These are phyloP conservation scores for Linum usitatissimum DNA, from an alignment of 345 rosid genomes.

Conservation along the genomic window DNA sequence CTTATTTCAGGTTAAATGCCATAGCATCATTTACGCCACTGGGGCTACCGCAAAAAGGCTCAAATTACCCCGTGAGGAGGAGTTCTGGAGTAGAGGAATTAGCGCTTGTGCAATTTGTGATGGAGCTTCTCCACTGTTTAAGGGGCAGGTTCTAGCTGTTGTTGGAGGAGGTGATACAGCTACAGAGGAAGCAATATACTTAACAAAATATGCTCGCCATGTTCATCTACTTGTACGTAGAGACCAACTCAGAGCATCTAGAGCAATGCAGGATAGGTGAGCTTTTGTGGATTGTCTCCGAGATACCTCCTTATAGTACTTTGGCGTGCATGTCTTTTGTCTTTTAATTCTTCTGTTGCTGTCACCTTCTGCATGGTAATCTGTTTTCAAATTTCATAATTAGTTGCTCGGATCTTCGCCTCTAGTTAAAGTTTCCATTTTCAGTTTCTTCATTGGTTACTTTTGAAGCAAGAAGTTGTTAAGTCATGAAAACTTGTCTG, in stretches of 20 bases:
- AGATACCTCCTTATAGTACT: background rate
- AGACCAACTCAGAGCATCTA: constrained; percentile 83
- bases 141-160: constrained; percentile 90
- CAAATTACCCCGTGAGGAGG: constrained; percentile 77
- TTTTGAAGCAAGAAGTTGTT: constrained; percentile 27
- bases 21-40: constrained; percentile 73
- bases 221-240: constrained; percentile 92
- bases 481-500: constrained; percentile 58
- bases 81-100: constrained; percentile 98
- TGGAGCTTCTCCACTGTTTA: constrained; percentile 94
- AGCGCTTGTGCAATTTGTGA: constrained; percentile 99
- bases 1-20: constrained; percentile 63
- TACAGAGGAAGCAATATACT: constrained; percentile 88
- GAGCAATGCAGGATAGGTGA: constrained; percentile 99
- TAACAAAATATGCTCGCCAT: constrained; percentile 90
- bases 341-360: background rate
- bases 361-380: constrained; percentile 4
- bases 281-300: constrained; percentile 13
- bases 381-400: constrained; percentile 1
- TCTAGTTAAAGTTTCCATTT: constrained; percentile 4
- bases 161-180: constrained; percentile 99
- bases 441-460: constrained; percentile 10
- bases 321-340: background rate
- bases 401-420: background rate
- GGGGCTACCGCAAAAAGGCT: constrained; percentile 93